Evolutionary conservation across 768 basidiomycete genomes (phyloP), one percentile per base, ranked within the genome.

Genomic region (Daedaleopsis nitida): DNA sequence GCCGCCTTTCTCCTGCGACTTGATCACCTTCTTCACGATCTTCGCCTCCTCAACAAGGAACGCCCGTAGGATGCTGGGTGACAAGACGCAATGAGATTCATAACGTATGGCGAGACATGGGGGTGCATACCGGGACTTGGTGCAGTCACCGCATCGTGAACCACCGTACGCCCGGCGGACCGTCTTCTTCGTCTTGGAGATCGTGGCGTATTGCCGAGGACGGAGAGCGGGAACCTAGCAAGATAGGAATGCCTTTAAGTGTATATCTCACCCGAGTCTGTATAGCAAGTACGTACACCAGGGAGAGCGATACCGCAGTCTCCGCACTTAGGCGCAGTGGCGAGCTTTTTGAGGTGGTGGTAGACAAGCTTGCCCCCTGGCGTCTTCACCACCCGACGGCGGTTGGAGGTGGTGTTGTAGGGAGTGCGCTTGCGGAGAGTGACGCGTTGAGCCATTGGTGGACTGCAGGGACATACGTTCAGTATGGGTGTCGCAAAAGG

Each of bases 11-110:
- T 85, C 79, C 78, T 92, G 93, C 73, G 90, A 89, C 83, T 97
- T 97, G 84, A 98, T 95, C 69, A 98, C 96, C 80, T 86, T 90
- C 89, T 99, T 99, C 74, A 99, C 97, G 70, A 99, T 98, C 84
- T 98, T 98, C 48, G 97, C 97, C 83, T 99, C 97, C 83, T 98
- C 97, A 43, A 99, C 92, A 62, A 99, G 80, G 88, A 99, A 99
- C 65, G 97, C 95, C 62, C 97, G 92, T 69, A 98, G 89, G 70
- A 99, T 96, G 65, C 97, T 98, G 65, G 0, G 52, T 9, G 3
- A 27, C 21, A 6, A 38, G n/a, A 52, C 39, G 53, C 43, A 42
- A 12, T n/a, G 24, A 2, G 38, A 34, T 12, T 13, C 16, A 1
- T 19, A 17, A 27, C 12, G 7, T 39, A 16, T 1, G 24, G 10